Base-by-base conservation (phyloP, 2,329 filamentous ascomycete species). In the Paecilomyces sp. region DNA sequence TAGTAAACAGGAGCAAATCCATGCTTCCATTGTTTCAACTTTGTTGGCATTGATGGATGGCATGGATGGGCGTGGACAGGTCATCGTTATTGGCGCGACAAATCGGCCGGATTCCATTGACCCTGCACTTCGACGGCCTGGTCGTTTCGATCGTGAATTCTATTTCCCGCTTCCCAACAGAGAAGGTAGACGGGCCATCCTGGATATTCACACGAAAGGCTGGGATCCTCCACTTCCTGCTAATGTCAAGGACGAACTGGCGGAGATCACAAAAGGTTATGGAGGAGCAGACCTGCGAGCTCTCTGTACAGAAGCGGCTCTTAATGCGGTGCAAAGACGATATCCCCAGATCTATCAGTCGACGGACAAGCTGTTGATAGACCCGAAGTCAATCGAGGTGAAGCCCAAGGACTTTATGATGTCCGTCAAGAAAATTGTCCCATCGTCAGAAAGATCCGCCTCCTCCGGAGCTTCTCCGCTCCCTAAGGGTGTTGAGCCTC, bases 11-110 rank as follows among this genome's bases (percentile, higher is more conserved):
- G 94, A 99, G 72, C 94, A 99, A 76, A 97, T 97, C 61, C 94
- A 99, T 75, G 92, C 94, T 5, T 97, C 93, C 1, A 99, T 99
- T 64, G 93, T 97, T 13, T 95, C 92, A 1, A 97, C 92, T 1
- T 78, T 97, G n/a, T 80, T 97, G 61, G 92, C 92, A 0, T 77
- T 97, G 68, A 97, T 97, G 92, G 92, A 97, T 74, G 92, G 92
- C 63, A 97, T 97, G 92, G 93, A 97, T 70, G 92, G 92, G n/a
- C 88, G 92, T 72, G 93, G 93, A 31, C 94, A 99, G 75, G 94
- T 99, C 62, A 96, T 99, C 71, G 92, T 99, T 36, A 97, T 99
- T 68, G 94, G 94, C 65, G 94, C 94, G n/a, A 99, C 93, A 60
- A 99, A 99, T 73, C 87, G 93, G 64, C 93, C 94, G 0, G 93